Conservation (phyloP, 169 alveolate genomes). For the Theileria sp. region DNA sequence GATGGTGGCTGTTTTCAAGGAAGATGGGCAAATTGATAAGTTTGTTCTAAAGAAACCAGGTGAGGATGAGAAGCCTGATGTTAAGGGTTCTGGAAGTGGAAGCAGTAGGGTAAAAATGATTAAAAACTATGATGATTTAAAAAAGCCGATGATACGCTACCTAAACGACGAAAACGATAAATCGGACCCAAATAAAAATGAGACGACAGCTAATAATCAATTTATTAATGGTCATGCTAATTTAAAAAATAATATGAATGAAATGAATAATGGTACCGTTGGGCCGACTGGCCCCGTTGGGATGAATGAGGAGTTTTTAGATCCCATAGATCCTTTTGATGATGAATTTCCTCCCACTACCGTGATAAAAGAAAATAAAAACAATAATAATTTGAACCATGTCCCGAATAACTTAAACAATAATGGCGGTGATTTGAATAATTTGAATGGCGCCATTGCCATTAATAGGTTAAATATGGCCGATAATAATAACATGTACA, state of each 20-base stretch:
- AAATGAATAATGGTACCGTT: not conserved
- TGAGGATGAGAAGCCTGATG: not conserved
- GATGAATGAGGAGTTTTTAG: not conserved
- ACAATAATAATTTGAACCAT: not conserved
- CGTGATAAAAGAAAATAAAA: not conserved
- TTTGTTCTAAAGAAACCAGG: conserved; percentile 31
- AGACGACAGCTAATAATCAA: not conserved
- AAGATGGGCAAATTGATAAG: conserved; percentile 49
- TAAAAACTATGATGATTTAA: not conserved
- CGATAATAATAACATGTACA: not conserved
- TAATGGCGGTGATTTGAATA: not conserved
- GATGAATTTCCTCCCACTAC: not conserved
- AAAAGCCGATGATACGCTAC: conserved; percentile 1
- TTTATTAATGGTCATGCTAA: not conserved
- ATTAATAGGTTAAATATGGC: not conserved
- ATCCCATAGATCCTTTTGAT: not conserved
- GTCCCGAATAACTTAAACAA: not conserved
- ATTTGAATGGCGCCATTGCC: not conserved
- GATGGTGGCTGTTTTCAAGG: conserved; percentile 58
- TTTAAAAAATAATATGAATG: not conserved
- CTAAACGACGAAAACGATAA: not conserved
- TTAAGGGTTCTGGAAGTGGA: not conserved
- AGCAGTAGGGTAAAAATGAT: not conserved
- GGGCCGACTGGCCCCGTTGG: not conserved
- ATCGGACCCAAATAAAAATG: not conserved